Percentiles rank a stretch among this genome's conserved stretches.
These are phyloP conservation scores for Mycena chlorophos DNA, from an alignment of 768 basidiomycete genomes.

Conservation along the genomic window DNA sequence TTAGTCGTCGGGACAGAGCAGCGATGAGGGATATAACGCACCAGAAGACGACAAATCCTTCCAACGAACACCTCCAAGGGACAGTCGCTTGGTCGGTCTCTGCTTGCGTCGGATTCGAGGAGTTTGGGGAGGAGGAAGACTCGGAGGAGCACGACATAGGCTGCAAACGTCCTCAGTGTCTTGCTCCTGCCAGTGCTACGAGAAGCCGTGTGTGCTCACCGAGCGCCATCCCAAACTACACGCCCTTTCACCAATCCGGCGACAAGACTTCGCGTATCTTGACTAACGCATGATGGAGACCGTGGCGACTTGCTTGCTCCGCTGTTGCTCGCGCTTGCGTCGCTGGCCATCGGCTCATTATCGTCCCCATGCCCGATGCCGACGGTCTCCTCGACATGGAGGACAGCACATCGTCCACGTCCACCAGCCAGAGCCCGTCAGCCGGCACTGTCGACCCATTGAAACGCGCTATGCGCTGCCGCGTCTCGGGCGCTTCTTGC, in stretches of 20 bases:
- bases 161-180: slow-evolving; percentile 35
- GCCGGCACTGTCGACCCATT: slow-evolving; percentile 70
- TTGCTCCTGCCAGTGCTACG: too few species aligned
- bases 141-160: slow-evolving; percentile 90
- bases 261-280: slow-evolving; percentile 68
- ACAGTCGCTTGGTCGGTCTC: slow-evolving; percentile 54
- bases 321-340: not conserved
- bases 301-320: not conserved
- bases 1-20: not conserved
- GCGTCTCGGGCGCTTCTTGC: slow-evolving; percentile 78
- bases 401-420: slow-evolving; percentile 38
- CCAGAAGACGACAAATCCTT: slow-evolving; percentile 82
- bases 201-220: slow-evolving; percentile 57
- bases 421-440: slow-evolving; percentile 72
- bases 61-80: slow-evolving; percentile 86
- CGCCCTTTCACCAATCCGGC: slow-evolving; percentile 66
- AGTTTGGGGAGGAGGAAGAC: slow-evolving; percentile 89
- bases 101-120: slow-evolving; percentile 48
- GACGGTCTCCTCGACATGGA: not conserved
- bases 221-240: slow-evolving; percentile 76
- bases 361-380: slow-evolving; percentile 9
- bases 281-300: slow-evolving; percentile 50
- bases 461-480: slow-evolving; percentile 82
- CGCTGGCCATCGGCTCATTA: slow-evolving; percentile 10
- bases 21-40: slow-evolving; percentile 37